Conservation (phyloP, 768 basidiomycete genomes). For the Phylloporus scabripes region DNA sequence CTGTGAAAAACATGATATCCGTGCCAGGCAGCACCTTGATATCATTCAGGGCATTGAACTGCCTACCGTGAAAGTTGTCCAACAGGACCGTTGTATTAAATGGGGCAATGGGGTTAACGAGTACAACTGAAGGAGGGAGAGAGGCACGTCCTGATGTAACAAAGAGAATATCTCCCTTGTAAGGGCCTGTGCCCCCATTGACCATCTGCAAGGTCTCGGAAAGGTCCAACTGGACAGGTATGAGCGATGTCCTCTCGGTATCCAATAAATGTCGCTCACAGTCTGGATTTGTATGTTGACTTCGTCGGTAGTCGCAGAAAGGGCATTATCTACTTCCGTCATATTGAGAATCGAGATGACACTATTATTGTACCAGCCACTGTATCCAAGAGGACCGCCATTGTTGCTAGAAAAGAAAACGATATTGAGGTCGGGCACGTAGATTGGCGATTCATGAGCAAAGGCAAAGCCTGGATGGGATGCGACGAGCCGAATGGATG, state of each 20-base stretch:
- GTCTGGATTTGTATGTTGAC: conserved; percentile 48
- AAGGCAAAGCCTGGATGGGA: conserved; percentile 61
- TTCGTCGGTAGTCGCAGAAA: conserved; percentile 30
- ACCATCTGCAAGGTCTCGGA: conserved; percentile 62
- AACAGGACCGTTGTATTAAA: conserved; percentile 67
- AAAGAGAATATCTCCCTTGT: conserved; percentile 52
- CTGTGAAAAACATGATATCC: conserved; percentile 72
- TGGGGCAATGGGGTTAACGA: conserved; percentile 60
- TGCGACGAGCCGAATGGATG: conserved; percentile 57
- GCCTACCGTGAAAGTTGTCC: conserved; percentile 76
- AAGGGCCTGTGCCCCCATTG: conserved; percentile 64
- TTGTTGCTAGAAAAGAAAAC: conserved; percentile 70
- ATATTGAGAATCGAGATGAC: conserved; percentile 58
- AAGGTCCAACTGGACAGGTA: conserved; percentile 45
- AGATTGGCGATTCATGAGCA: conserved; percentile 77
- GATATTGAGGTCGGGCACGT: conserved; percentile 55
- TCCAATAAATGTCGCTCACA: conserved; percentile 18
- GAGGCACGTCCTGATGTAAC: conserved; percentile 62
- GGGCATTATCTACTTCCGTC: conserved; percentile 44
- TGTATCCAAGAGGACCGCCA: conserved; percentile 61
- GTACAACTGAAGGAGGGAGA: conserved; percentile 55
- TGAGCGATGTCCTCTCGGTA: neutral
- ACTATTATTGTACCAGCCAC: conserved; percentile 60
- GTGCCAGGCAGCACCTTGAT: conserved; percentile 67
- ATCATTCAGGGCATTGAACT: conserved; percentile 82